These are phyloP conservation scores for Dendryphion nanum DNA, from an alignment of 2,329 filamentous ascomycete genomes.

Conservation along the genomic window DNA sequence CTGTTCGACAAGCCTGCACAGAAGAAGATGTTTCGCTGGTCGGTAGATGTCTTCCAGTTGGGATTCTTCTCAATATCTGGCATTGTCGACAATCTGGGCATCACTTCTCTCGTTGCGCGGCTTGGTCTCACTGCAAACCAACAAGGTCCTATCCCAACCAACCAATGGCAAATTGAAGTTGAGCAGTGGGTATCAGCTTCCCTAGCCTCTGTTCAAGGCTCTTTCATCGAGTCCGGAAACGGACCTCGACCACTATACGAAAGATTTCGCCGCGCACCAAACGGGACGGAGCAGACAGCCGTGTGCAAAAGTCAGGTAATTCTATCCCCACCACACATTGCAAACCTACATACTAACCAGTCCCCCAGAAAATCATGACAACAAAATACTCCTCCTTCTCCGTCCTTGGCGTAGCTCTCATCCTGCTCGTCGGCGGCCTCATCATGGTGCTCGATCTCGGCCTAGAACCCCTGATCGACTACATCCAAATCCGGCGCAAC, in stretches of 20 bases:
- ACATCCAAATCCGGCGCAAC: background rate
- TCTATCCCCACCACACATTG: no score
- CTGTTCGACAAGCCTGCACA: background rate
- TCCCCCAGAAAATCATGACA: conserved; percentile 8
- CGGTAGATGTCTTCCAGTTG: conserved; percentile 1
- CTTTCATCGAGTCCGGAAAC: conserved; percentile 2
- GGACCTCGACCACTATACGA: background rate
- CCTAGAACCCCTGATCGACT: conserved; percentile 3
- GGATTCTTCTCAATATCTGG: conserved; percentile 1
- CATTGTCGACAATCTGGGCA: conserved; percentile 1
- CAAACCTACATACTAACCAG: conserved; percentile 1
- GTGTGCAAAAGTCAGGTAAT: conserved; percentile 10
- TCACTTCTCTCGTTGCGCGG: conserved; percentile 1
- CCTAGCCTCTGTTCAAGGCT: conserved; percentile 22
- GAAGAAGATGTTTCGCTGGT: conserved; percentile 1
- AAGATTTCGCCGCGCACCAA: background rate
- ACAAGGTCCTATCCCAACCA: conserved; percentile 14
- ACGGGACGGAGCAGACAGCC: background rate
- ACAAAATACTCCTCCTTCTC: conserved; percentile 8
- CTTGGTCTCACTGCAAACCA: background rate
- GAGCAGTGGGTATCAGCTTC: conserved; percentile 20
- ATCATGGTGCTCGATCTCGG: conserved; percentile 3
- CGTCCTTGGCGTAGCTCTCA: conserved; percentile 7
- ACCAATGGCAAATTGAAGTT: conserved; percentile 34
- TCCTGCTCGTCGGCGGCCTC: conserved; percentile 5